phyloP scores from a whole-genome alignment of 345 rosid genomes.

The Brassica cretica region DNA sequence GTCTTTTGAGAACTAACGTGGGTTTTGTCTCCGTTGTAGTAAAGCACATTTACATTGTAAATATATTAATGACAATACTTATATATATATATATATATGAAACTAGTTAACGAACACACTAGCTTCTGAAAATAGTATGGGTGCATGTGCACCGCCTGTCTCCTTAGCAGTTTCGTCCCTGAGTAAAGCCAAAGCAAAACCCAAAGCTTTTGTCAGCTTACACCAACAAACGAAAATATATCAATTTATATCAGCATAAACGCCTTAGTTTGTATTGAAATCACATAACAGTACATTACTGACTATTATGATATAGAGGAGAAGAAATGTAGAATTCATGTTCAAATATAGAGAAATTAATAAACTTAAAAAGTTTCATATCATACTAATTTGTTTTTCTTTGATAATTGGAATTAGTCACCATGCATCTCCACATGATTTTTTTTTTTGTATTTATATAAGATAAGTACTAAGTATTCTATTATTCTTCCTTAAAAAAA shows the following conservation, averaged over 20 bases:
- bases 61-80: too few species aligned
- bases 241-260: background rate
- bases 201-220: constrained; percentile 42
- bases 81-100: too few species aligned
- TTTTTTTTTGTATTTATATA: background rate
- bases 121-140: too few species aligned
- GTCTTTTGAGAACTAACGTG: constrained; percentile 21
- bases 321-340: background rate
- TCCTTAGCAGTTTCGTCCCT: too few species aligned
- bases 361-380: background rate
- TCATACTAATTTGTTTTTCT: background rate
- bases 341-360: too few species aligned
- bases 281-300: background rate
- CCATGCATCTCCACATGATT: too few species aligned
- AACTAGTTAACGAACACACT: too few species aligned
- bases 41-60: too few species aligned
- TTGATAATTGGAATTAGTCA: background rate
- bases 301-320: background rate
- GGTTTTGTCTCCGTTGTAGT: constrained; percentile 48
- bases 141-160: too few species aligned
- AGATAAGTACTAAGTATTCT: background rate
- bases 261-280: background rate
- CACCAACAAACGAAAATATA: constrained; percentile 65
- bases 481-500: background rate
- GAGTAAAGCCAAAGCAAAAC: constrained; percentile 42